Base-by-base conservation (phyloP, 805 yeast species). In the Cyberlindnera amylophila region DNA sequence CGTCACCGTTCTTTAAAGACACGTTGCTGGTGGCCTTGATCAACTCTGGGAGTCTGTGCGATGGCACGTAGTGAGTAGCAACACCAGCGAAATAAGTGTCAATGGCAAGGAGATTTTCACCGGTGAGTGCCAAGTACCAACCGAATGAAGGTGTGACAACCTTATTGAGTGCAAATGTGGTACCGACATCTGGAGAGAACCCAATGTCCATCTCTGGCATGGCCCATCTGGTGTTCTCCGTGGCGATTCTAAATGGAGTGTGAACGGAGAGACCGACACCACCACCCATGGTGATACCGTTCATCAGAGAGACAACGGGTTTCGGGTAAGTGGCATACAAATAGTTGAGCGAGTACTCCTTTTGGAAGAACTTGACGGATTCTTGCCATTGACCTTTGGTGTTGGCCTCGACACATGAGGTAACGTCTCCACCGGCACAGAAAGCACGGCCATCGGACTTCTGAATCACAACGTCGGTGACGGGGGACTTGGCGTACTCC, bases 151-250 rank as follows among this genome's bases (percentile, higher is more conserved):
- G 87, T 55, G 87, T 89, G 18, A 69, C 52, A 46, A 88, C 65
- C 50, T 85, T 77, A 27, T 96, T 89, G 53, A 93, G 69, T 65
- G 89, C 90, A 66, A 87, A 91, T 10, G 95, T 79, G 29, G 95
- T 82, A 34, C 97, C 99, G 11, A 93, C 98, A 63, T 93, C 99
- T 16, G 96, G 95, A 66, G 87, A 86, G 64, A 88, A 87, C 1
- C 99, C 99, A 62, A 93, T 93, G 57, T 86, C 89, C 73, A 95
- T 85, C 66, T 93, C 98, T 8, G 99, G 98, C 99, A 93, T 93
- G 48, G 98, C 96, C 67, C 89, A 76, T 61, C 82, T 75, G 10
- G 98, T 90, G 55, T 77, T 75, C 55, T 91, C 97, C 32, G 96
- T 86, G n/a, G 95, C 95, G 30, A 93, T 69, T 58, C 98, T 79